Conservation (phyloP, 192 early-diverging fungal genomes). For the Backusella sp. region DNA sequence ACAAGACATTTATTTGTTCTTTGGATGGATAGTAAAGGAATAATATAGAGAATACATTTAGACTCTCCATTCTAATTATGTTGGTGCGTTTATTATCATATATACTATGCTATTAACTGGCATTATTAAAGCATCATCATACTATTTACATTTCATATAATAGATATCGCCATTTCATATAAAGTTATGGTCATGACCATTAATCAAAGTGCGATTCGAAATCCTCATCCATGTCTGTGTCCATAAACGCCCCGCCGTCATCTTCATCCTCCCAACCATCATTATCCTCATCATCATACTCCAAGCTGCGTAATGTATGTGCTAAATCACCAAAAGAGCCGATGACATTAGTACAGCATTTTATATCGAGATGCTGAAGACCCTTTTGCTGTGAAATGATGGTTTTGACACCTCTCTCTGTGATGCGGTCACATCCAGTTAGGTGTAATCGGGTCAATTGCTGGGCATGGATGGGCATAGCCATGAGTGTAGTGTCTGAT, state of each 20-base stretch:
- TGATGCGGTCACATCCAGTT: neutral
- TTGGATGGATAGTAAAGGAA: no score
- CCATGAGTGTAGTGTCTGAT: neutral
- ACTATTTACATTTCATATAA: neutral
- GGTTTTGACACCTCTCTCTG: neutral
- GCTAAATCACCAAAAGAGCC: neutral
- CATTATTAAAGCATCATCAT: neutral
- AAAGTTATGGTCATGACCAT: neutral
- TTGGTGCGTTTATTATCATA: no score
- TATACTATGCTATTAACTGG: neutral
- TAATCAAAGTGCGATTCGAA: neutral
- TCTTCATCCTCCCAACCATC: neutral
- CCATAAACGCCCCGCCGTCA: neutral
- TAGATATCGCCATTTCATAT: neutral
- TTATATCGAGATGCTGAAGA: constrained; percentile 2
- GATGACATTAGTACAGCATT: neutral
- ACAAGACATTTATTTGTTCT: no score
- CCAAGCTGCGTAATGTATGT: neutral
- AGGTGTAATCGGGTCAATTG: neutral
- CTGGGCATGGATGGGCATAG: neutral
- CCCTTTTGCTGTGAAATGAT: neutral
- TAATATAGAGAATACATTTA: no score
- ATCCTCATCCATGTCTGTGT: neutral
- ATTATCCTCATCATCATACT: neutral
- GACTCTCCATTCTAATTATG: no score